Evolutionary conservation across 192 early-diverging fungal genomes (phyloP).

Genomic region (Gryganskiella cystojenkinii): DNA sequence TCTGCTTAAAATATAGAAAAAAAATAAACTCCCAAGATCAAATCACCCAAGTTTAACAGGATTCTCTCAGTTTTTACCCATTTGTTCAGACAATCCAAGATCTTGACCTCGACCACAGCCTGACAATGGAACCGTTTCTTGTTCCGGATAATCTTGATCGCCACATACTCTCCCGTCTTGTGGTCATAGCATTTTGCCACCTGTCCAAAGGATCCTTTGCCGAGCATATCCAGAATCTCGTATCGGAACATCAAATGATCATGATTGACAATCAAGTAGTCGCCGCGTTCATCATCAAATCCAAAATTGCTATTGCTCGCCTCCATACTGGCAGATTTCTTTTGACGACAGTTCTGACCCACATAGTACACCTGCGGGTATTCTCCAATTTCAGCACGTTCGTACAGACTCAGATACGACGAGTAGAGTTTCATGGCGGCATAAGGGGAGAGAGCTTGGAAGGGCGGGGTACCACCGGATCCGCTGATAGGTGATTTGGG

Average conservation of each 20-base stretch:
- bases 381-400: constrained; percentile 89
- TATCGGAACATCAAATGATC: constrained; percentile 96
- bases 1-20: constrained; percentile 6
- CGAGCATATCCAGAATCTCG: constrained; percentile 90
- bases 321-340: constrained; percentile 68
- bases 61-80: constrained; percentile 66
- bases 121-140: constrained; percentile 97
- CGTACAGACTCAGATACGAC: constrained; percentile 81
- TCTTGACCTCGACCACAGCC: constrained; percentile 93
- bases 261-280: constrained; percentile 86
- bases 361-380: constrained; percentile 92
- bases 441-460: constrained; percentile 64
- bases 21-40: neutral
- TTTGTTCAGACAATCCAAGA: constrained; percentile 80
- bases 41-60: neutral
- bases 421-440: constrained; percentile 73
- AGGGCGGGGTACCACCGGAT: constrained; percentile 5
- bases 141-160: constrained; percentile 95
- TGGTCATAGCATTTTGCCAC: constrained; percentile 96
- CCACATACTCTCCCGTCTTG: constrained; percentile 85
- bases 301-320: constrained; percentile 67
- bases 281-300: constrained; percentile 94
- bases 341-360: constrained; percentile 72
- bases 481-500: constrained; percentile 5
- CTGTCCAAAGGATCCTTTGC: constrained; percentile 93